Conservation (phyloP, 305 asterid species). For the Solanum hybrid region DNA sequence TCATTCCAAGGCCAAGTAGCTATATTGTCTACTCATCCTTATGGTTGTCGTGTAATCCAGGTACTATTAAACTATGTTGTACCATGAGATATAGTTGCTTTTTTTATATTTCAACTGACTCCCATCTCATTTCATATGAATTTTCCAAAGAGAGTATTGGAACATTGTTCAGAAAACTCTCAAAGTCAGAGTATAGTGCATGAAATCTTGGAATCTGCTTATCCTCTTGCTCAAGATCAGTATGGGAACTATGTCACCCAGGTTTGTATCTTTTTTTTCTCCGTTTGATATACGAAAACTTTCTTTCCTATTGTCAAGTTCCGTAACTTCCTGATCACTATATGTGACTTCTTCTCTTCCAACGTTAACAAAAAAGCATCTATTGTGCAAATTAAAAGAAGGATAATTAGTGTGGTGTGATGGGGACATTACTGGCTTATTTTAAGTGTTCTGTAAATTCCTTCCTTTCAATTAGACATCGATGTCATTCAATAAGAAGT, state of each 20-base stretch:
- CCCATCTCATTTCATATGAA: conserved; percentile 8
- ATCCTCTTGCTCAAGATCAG: conserved; percentile 73
- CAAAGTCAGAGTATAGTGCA: conserved; percentile 56
- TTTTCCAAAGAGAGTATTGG: conserved; percentile 59
- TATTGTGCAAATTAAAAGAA: neutral
- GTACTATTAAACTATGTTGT: conserved; percentile 20
- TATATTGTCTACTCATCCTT: conserved; percentile 69
- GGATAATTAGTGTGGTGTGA: neutral
- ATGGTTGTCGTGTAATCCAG: conserved; percentile 97
- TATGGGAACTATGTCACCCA: conserved; percentile 78
- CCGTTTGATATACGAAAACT: neutral
- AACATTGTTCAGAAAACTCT: conserved; percentile 60
- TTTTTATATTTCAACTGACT: neutral
- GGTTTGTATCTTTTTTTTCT: conserved; percentile 28
- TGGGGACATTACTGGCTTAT: neutral
- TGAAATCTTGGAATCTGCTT: conserved; percentile 72
- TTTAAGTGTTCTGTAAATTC: neutral
- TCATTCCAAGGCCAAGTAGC: conserved; percentile 67
- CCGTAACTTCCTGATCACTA: neutral
- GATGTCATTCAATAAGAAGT: neutral
- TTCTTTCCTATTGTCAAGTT: neutral
- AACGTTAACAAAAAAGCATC: neutral
- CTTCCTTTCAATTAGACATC: neutral
- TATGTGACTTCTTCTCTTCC: neutral
- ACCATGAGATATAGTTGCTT: neutral